These are phyloP conservation scores for Trichosporon ovoides DNA, from an alignment of 1,284 basidiomycete species.

Conservation along the genomic window DNA sequence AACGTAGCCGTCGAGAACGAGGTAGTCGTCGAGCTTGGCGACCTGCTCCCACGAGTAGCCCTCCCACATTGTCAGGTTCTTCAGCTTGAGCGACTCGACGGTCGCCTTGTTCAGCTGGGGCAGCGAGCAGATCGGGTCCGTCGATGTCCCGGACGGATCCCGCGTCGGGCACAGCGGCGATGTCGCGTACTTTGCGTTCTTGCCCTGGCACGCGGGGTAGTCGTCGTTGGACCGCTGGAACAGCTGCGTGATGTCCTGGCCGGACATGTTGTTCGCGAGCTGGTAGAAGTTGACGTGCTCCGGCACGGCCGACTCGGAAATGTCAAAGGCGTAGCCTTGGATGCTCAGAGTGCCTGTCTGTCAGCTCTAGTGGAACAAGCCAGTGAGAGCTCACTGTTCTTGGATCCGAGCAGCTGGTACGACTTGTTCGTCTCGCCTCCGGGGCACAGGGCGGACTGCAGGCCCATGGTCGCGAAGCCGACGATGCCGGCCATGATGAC, in stretches of 20 bases:
- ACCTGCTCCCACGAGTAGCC: constrained; percentile 89
- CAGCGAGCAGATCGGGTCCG: constrained; percentile 6
- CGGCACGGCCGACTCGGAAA: constrained; percentile 59
- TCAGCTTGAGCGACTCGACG: constrained; percentile 58
- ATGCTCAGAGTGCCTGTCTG: constrained; percentile 64
- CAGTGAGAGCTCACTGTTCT: constrained; percentile 30
- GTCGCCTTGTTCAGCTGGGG: constrained; percentile 42
- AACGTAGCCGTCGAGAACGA: constrained; percentile 89
- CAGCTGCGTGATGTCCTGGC: constrained; percentile 80
- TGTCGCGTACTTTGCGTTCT: constrained; percentile 60
- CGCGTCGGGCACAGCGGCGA: constrained; percentile 63
- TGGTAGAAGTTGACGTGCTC: constrained; percentile 57
- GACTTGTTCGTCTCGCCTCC: constrained; percentile 34
- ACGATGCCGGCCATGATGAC: constrained; percentile 69
- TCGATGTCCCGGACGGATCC: constrained; percentile 36
- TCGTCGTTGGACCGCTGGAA: constrained; percentile 66
- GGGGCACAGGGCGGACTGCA: constrained; percentile 89
- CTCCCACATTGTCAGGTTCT: constrained; percentile 61
- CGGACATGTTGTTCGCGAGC: constrained; percentile 59
- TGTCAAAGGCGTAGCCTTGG: constrained; percentile 71
- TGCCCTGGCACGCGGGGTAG: constrained; percentile 61
- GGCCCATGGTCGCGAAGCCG: constrained; percentile 90
- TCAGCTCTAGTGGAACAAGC: neutral
- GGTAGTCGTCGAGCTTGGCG: constrained; percentile 60
- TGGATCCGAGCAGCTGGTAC: constrained; percentile 36